Conservation (phyloP, 208 protist species). For the Histomonas meleagridis region DNA sequence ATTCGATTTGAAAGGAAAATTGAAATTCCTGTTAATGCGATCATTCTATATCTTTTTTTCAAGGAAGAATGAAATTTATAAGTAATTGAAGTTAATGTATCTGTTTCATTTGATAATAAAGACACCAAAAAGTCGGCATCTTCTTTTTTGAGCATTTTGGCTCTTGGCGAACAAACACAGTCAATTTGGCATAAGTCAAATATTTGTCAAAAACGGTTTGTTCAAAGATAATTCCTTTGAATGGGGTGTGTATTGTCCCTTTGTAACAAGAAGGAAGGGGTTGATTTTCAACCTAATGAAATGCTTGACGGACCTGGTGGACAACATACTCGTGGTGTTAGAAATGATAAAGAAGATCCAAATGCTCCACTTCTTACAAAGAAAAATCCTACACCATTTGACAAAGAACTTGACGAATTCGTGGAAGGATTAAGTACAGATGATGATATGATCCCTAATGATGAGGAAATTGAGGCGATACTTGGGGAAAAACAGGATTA, state of each 20-base stretch:
- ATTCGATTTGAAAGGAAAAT: not conserved
- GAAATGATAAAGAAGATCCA: not conserved
- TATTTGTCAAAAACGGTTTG: too few relatives aligned
- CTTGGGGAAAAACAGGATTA: not conserved
- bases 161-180: too few relatives aligned
- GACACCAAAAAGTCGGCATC: not conserved
- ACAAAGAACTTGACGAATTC: not conserved
- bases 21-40: not conserved
- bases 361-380: not conserved
- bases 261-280: too few relatives aligned
- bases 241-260: too few relatives aligned
- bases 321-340: too few relatives aligned
- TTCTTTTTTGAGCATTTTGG: not conserved
- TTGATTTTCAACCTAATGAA: too few relatives aligned
- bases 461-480: not conserved
- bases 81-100: not conserved
- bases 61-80: not conserved
- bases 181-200: too few relatives aligned
- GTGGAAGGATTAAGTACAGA: not conserved
- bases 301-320: too few relatives aligned
- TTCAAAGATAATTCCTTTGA: too few relatives aligned
- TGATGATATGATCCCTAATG: not conserved
- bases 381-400: not conserved
- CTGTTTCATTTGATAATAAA: not conserved
- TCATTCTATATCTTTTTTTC: not conserved